phyloP scores from a whole-genome alignment of 495 filamentous ascomycete genomes.

The Xylaria scruposa region DNA sequence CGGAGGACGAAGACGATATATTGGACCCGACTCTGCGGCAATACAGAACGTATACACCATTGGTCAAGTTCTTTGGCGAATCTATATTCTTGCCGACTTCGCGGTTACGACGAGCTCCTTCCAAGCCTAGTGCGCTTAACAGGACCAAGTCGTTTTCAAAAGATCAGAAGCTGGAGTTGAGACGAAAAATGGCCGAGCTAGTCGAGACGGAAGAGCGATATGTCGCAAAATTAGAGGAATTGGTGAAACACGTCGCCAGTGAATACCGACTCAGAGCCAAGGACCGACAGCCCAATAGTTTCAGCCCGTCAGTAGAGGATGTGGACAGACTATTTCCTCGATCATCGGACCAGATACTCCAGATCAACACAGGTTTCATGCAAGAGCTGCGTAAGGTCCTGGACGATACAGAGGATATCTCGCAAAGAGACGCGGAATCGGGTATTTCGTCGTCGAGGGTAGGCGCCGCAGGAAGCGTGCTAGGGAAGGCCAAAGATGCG shows the following conservation, averaged over 20 bases:
- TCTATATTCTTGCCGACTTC: slow-evolving; percentile 87
- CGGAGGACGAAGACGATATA: slow-evolving; percentile 66
- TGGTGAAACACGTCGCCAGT: slow-evolving; percentile 75
- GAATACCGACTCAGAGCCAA: slow-evolving; percentile 75
- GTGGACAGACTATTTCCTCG: slow-evolving; percentile 80
- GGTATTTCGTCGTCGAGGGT: slow-evolving; percentile 44
- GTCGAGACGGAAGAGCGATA: slow-evolving; percentile 95
- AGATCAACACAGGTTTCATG: slow-evolving; percentile 80
- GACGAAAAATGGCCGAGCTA: slow-evolving; percentile 89
- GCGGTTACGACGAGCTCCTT: slow-evolving; percentile 84
- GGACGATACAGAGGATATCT: slow-evolving; percentile 83
- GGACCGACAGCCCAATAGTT: slow-evolving; percentile 62
- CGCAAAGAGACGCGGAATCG: slow-evolving; percentile 68
- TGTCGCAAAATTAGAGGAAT: slow-evolving; percentile 80
- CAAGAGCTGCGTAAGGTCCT: slow-evolving; percentile 74
- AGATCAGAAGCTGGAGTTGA: slow-evolving; percentile 81
- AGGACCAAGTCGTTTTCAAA: slow-evolving; percentile 74
- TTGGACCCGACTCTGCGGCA: slow-evolving; percentile 65
- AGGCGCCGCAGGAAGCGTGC: slow-evolving; percentile 55
- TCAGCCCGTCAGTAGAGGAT: slow-evolving; percentile 74
- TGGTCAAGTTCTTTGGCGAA: slow-evolving; percentile 80
- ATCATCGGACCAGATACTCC: slow-evolving; percentile 76
- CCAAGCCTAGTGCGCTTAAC: slow-evolving; percentile 79
- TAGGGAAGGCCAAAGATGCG: slow-evolving; percentile 64
- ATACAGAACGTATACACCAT: slow-evolving; percentile 74